These are phyloP conservation scores for Petunia hybrid DNA, from an alignment of 305 asterid species.

Conservation along the genomic window DNA sequence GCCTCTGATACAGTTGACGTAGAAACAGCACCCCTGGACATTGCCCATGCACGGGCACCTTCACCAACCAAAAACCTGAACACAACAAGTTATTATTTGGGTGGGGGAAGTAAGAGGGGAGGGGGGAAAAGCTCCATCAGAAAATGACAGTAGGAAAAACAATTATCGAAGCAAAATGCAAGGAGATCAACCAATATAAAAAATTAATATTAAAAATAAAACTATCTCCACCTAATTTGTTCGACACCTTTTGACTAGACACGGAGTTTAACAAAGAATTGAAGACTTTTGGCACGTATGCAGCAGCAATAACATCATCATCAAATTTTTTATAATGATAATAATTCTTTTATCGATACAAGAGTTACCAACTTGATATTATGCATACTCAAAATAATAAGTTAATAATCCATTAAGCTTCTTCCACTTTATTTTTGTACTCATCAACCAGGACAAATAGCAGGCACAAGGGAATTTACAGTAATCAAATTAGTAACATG, in stretches of 20 bases:
- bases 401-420: too few relatives aligned
- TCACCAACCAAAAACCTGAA: conserved; percentile 79
- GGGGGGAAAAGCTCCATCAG: background rate
- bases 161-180: background rate
- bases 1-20: conserved; percentile 54
- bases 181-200: background rate
- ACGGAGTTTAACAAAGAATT: background rate
- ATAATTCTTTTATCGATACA: too few relatives aligned
- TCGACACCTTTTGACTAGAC: background rate
- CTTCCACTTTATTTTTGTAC: too few relatives aligned
- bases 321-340: too few relatives aligned
- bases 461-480: too few relatives aligned
- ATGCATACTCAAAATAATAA: too few relatives aligned
- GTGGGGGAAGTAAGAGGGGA: background rate
- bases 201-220: too few relatives aligned
- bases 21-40: conserved; percentile 69
- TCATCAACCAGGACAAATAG: too few relatives aligned
- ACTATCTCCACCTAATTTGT: background rate
- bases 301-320: too few relatives aligned
- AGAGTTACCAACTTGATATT: too few relatives aligned
- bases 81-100: background rate
- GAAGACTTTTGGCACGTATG: background rate
- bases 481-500: too few relatives aligned
- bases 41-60: conserved; percentile 87
- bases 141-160: background rate